These are phyloP conservation scores for Perkinsela sp. DNA, from an alignment of 208 protist species.

Conservation along the genomic window DNA sequence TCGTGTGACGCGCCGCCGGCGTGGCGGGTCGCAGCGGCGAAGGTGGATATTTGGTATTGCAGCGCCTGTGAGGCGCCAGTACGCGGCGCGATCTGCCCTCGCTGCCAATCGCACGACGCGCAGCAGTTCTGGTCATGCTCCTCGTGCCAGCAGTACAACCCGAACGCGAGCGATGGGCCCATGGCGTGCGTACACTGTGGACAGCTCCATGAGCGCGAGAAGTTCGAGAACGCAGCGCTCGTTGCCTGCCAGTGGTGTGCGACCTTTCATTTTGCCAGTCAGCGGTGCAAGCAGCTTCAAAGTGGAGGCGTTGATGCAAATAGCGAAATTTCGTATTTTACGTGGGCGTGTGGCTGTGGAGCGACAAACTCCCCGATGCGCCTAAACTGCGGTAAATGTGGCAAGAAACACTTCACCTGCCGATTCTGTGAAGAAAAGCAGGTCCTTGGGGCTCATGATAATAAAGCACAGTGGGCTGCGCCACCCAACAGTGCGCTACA, in stretches of 20 bases:
- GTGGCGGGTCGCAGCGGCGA: neutral
- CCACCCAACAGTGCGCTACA: too few species aligned
- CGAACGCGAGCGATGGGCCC: neutral
- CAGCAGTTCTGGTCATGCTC: neutral
- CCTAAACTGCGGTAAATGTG: constrained; percentile 18
- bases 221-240: neutral
- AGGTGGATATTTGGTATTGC: neutral
- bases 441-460: too few species aligned
- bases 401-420: neutral
- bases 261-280: neutral
- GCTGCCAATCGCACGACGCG: neutral
- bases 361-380: constrained; percentile 12
- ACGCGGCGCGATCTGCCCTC: neutral
- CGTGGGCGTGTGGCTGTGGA: constrained; percentile 32
- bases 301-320: neutral
- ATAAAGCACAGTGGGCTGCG: too few species aligned
- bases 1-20: neutral
- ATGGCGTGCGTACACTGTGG: neutral
- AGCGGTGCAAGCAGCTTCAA: neutral
- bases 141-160: neutral
- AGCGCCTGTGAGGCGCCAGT: neutral
- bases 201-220: neutral
- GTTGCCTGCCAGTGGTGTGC: neutral
- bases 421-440: neutral
- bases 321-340: constrained; percentile 7